Conservation (phyloP, 2,329 filamentous ascomycete species). For the Cladosporium halotolerans region DNA sequence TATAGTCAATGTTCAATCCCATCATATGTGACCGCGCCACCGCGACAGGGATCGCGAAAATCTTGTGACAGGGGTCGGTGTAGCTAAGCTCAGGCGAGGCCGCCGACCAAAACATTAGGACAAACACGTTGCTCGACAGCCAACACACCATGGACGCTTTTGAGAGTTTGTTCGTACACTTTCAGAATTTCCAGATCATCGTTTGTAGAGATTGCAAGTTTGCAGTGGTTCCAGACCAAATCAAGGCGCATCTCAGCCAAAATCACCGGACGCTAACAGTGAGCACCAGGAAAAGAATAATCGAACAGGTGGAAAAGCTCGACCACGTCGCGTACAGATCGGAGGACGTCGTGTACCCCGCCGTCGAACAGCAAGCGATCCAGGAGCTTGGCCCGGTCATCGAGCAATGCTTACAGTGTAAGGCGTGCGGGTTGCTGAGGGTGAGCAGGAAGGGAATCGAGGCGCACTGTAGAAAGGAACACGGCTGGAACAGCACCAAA, state of each 20-base stretch:
- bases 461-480: background rate
- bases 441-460: background rate
- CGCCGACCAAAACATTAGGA: background rate
- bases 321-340: background rate
- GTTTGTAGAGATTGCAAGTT: background rate
- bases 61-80: background rate
- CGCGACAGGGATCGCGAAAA: background rate
- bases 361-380: background rate
- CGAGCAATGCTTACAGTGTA: background rate
- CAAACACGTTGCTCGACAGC: background rate
- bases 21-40: background rate
- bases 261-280: background rate
- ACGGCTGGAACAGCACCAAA: background rate
- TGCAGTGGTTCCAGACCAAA: background rate
- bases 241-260: background rate
- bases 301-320: background rate
- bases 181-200: background rate
- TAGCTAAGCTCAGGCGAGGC: background rate
- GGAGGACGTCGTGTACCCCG: background rate
- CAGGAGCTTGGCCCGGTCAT: background rate
- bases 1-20: background rate
- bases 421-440: background rate
- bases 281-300: background rate
- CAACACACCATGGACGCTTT: background rate
- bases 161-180: background rate